phyloP scores from a whole-genome alignment of 2,329 filamentous ascomycete genomes.

The Westerdykella sp. region DNA sequence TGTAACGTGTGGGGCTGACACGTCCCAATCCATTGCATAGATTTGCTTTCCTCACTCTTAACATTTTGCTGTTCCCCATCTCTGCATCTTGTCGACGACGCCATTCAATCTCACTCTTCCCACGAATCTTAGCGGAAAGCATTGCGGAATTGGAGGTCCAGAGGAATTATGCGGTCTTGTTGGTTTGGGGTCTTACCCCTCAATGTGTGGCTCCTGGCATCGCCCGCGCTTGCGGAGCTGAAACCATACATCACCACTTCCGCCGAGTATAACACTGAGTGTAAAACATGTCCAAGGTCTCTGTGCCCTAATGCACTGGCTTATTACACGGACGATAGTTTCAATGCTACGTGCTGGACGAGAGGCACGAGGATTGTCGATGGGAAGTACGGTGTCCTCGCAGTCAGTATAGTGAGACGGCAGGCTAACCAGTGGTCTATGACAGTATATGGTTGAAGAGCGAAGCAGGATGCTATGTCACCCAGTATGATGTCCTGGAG shows the following conservation, averaged over 20 bases:
- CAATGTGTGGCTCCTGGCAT: not conserved
- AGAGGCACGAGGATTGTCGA: conserved; percentile 24
- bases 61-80: too few species aligned
- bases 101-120: too few species aligned
- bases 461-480: conserved; percentile 24
- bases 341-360: conserved; percentile 28
- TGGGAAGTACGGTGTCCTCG: conserved; percentile 7
- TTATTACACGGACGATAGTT: conserved; percentile 11
- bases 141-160: too few species aligned
- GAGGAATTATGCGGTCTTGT: too few species aligned
- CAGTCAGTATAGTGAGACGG: not conserved
- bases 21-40: too few species aligned
- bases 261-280: conserved; percentile 24
- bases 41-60: too few species aligned
- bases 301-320: conserved; percentile 20
- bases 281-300: conserved; percentile 27
- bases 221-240: not conserved
- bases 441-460: conserved; percentile 23
- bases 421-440: not conserved
- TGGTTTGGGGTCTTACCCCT: conserved; percentile 1
- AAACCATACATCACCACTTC: conserved; percentile 15
- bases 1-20: too few species aligned
- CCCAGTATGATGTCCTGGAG: conserved; percentile 24
- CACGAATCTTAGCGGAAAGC: too few species aligned
- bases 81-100: too few species aligned